Percentiles rank a stretch among this genome's conserved stretches.
phyloP scores from a whole-genome alignment of 129 eudicot species.

The Flaveria ramosissima region DNA sequence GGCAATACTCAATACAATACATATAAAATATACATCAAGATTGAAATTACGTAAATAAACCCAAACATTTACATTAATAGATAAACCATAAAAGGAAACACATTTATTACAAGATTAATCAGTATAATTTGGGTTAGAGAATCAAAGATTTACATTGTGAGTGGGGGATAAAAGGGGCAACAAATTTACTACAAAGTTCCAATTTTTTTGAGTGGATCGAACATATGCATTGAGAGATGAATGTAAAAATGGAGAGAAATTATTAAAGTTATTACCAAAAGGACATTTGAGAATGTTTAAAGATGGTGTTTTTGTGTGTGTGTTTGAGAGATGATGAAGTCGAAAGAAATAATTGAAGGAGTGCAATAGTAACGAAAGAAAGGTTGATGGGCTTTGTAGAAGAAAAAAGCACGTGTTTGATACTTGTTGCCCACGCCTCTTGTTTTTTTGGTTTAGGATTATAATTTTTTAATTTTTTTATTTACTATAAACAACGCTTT shows the following conservation, averaged over 20 bases:
- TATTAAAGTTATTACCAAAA: slow-evolving; percentile 20
- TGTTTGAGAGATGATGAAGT: slow-evolving; percentile 14
- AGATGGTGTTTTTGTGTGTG: slow-evolving; percentile 14
- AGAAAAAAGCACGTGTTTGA: background rate
- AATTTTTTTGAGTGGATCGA: slow-evolving; percentile 15
- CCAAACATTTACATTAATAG: slow-evolving; percentile 14
- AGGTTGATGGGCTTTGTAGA: slow-evolving; percentile 12
- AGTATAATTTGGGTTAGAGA: background rate
- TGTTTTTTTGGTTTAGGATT: too few species aligned
- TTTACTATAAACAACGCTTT: too few species aligned
- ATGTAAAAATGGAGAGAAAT: slow-evolving; percentile 7
- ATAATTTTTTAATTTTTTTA: too few species aligned
- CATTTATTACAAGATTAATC: background rate
- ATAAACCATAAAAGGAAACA: background rate
- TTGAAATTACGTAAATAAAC: background rate
- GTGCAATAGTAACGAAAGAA: background rate
- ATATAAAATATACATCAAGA: background rate
- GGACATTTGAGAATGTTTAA: background rate
- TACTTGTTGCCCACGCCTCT: background rate
- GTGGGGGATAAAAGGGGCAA: background rate
- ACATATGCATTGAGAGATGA: background rate
- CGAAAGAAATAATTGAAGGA: background rate
- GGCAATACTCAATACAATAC: background rate
- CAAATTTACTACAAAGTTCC: slow-evolving; percentile 2
- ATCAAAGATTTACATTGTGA: slow-evolving; percentile 21